A percentile compares a stretch with the other conserved stretches of the same genome.
Evolutionary conservation across 495 filamentous ascomycete species (phyloP).

Genomic region (Oidiodendron maius): DNA sequence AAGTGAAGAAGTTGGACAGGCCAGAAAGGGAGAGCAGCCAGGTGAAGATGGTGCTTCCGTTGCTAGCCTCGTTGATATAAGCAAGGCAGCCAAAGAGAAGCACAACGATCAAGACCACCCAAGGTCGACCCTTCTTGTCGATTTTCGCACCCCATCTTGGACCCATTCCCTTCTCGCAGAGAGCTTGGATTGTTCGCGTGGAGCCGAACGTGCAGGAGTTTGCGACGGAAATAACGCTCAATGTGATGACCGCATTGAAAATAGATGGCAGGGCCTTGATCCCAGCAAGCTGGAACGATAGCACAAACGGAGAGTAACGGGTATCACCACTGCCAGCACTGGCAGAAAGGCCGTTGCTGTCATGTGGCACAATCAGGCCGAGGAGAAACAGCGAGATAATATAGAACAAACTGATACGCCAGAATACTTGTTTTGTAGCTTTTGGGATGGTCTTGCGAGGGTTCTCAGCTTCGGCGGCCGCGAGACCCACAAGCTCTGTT

Average conservation of each 20-base stretch:
- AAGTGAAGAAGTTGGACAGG: constrained; percentile 87
- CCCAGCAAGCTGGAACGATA: constrained; percentile 59
- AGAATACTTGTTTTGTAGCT: constrained; percentile 77
- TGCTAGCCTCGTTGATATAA: constrained; percentile 43
- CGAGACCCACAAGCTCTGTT: constrained; percentile 68
- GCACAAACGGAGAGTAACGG: constrained; percentile 63
- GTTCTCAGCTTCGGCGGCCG: constrained; percentile 74
- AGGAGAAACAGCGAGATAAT: constrained; percentile 54
- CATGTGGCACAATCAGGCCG: constrained; percentile 45
- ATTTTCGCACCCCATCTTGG: constrained; percentile 52
- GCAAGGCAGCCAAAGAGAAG: constrained; percentile 48
- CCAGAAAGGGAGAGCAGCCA: constrained; percentile 93
- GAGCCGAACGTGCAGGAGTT: constrained; percentile 59
- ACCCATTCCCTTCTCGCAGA: constrained; percentile 50
- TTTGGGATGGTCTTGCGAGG: constrained; percentile 71
- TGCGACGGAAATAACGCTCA: constrained; percentile 52
- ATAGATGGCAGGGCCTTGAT: constrained; percentile 61
- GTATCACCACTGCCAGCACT: constrained; percentile 31
- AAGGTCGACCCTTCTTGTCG: constrained; percentile 51
- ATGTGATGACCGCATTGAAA: constrained; percentile 65
- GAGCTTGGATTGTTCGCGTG: constrained; percentile 58
- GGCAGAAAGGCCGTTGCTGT: constrained; percentile 23
- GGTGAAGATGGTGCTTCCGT: constrained; percentile 51
- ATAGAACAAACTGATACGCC: constrained; percentile 85
- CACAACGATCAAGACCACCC: constrained; percentile 45